A percentile compares a stretch with the other conserved stretches of the same genome.
Evolutionary conservation across 148 eudicot genomes (phyloP).

Genomic region (Arctostaphylos glauca): DNA sequence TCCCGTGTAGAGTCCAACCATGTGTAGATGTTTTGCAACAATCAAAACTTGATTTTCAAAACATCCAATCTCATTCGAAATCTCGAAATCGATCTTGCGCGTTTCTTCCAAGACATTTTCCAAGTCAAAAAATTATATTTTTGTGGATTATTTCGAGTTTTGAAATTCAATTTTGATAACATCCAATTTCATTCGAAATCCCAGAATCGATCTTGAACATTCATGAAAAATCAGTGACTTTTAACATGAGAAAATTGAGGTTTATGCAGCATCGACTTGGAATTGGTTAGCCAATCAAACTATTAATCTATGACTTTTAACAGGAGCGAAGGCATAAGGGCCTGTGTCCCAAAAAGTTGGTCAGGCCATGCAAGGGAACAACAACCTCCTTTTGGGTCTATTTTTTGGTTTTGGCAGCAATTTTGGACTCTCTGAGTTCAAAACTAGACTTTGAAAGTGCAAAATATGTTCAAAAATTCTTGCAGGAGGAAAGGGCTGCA

Average conservation of each 20-base stretch:
- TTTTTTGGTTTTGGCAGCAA: neutral
- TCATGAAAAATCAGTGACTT: neutral
- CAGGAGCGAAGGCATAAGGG: neutral
- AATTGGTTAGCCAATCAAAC: neutral
- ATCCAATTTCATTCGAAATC: too few relatives aligned
- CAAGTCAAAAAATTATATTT: too few relatives aligned
- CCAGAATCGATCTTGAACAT: too few relatives aligned
- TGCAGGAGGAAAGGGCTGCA: too few relatives aligned
- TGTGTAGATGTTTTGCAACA: conserved; percentile 85
- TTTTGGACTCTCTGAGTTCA: neutral
- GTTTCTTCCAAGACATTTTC: too few relatives aligned
- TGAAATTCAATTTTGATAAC: too few relatives aligned
- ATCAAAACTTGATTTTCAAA: conserved; percentile 44
- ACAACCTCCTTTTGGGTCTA: neutral
- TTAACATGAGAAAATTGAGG: neutral
- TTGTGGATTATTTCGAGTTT: too few relatives aligned
- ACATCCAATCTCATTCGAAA: too few relatives aligned
- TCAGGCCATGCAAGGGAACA: neutral
- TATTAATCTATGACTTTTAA: neutral
- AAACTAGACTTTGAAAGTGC: neutral
- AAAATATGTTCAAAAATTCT: neutral
- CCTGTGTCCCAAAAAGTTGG: neutral
- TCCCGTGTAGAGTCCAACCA: conserved; percentile 59
- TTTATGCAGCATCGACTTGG: neutral
- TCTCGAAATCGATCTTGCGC: too few relatives aligned